Evolutionary conservation across 2,329 filamentous ascomycete species (phyloP), one percentile per base, ranked within the genome.

Genomic region (Coniochaeta pulveracea): DNA sequence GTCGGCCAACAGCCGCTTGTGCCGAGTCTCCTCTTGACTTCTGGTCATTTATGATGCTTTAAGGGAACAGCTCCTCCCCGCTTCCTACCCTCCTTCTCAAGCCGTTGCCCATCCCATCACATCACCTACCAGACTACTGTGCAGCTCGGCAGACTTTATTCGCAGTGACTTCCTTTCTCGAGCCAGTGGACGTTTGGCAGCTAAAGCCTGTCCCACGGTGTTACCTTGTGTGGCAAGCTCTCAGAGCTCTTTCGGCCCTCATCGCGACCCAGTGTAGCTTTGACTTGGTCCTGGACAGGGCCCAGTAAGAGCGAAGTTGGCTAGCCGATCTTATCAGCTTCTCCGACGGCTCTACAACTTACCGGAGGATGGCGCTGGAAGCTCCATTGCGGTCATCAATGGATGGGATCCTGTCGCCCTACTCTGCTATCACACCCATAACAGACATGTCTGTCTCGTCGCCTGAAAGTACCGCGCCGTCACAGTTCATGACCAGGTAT

Each of bases 311-410:
- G n/a, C n/a, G n/a, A n/a, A n/a, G n/a, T n/a, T n/a, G n/a, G n/a
- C n/a, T n/a, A n/a, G n/a, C 17, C 18, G 15, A 26, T 14, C 14
- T 19, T 12, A 12, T 14, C 18, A 18, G 32, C 9, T 26, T 26
- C n/a, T 26, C 16, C 15, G 15, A 14, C 16, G 15, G 15, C 32
- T 19, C 18, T 14, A n/a, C 28, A 17, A 14, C 18, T 19, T 34
- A 38, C 39, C 38, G 35, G 43, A 43, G 43, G 55, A 76, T 76
- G 71, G 72, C 72, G 52, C 61, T 77, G 51, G 67, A 74, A 57
- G 73, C 66, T 49, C 74, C 75, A 39, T 53, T 81, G 46, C 63
- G 74, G 48, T 70, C 73, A 40, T 80, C 76, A 40, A 70, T 70
- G 38, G 71, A 67, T 50, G 71, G 60, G 55, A 55, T 71, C 43